A percentile compares a stretch with the other conserved stretches of the same genome.
Evolutionary conservation across 805 yeast species (phyloP).

Genomic region (Phaffomyces thermotolerans): DNA sequence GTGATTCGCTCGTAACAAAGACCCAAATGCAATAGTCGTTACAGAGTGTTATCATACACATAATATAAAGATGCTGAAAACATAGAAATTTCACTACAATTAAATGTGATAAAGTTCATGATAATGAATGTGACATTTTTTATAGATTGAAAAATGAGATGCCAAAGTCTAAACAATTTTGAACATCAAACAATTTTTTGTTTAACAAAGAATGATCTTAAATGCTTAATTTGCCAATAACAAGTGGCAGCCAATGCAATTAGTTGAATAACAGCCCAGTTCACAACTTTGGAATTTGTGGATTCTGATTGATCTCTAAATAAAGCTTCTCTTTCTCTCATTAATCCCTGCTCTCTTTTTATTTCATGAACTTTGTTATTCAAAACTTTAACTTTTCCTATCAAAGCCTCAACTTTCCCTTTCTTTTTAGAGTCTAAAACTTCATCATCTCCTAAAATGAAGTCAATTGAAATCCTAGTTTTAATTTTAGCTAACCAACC

Average conservation of each 20-base stretch:
- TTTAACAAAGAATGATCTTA: slow-evolving; percentile 77
- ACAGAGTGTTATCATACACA: too few relatives aligned
- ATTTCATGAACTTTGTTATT: slow-evolving; percentile 51
- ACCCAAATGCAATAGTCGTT: too few relatives aligned
- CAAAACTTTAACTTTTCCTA: slow-evolving; percentile 48
- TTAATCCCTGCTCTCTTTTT: slow-evolving; percentile 56
- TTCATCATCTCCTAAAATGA: slow-evolving; percentile 61
- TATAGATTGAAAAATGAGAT: too few relatives aligned
- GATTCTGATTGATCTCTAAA: slow-evolving; percentile 75
- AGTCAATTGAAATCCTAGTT: slow-evolving; percentile 68
- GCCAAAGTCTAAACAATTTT: too few relatives aligned
- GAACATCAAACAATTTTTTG: slow-evolving; percentile 42
- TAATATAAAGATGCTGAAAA: too few relatives aligned
- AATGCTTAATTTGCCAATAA: slow-evolving; percentile 66
- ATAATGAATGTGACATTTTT: too few relatives aligned
- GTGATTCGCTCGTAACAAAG: too few relatives aligned
- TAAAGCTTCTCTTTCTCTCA: slow-evolving; percentile 60
- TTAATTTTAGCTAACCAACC: slow-evolving; percentile 30
- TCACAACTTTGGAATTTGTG: slow-evolving; percentile 65
- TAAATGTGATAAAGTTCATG: too few relatives aligned
- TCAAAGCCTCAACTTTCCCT: slow-evolving; percentile 44
- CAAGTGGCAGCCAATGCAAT: slow-evolving; percentile 63
- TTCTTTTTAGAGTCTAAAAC: slow-evolving; percentile 56
- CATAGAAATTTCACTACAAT: too few relatives aligned
- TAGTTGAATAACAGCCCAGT: slow-evolving; percentile 70